phyloP scores from a whole-genome alignment of 108 stramenopile genomes.

The Mayamaea pseudoterrestris region DNA sequence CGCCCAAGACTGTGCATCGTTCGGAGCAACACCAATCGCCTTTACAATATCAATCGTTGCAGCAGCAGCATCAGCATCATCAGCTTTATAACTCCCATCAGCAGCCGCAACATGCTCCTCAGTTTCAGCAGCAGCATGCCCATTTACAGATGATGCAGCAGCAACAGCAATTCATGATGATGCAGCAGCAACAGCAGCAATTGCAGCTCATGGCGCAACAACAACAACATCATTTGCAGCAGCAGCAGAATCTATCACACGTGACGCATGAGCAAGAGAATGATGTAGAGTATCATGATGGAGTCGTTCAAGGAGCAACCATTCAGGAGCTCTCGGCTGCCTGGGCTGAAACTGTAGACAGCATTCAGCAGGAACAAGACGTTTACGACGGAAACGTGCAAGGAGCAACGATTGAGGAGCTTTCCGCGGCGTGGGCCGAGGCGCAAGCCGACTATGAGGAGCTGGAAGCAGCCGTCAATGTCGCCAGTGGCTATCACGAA shows the following conservation, averaged over 20 bases:
- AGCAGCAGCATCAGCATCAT: conserved; percentile 1
- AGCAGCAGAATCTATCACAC: conserved; percentile 12
- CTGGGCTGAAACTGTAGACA: conserved; percentile 71
- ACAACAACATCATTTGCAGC: conserved; percentile 22
- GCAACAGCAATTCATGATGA: conserved; percentile 33
- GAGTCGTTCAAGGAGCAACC: conserved; percentile 22
- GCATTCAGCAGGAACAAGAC: conserved; percentile 6
- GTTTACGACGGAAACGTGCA: conserved; percentile 20
- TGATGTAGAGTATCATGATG: conserved; percentile 3
- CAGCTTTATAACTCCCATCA: not conserved
- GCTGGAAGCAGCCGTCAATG: not conserved
- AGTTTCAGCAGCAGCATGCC: conserved; percentile 13
- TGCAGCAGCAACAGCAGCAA: conserved; percentile 46
- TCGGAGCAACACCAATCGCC: not conserved
- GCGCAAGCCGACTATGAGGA: conserved; percentile 55
- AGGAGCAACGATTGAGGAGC: conserved; percentile 53
- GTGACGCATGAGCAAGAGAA: not conserved
- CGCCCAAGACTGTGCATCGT: not conserved
- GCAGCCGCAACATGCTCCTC: conserved; percentile 8
- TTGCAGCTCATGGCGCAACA: conserved; percentile 13
- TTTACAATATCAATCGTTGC: not conserved
- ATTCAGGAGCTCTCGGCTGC: conserved; percentile 67
- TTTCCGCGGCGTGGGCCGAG: conserved; percentile 73
- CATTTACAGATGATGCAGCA: conserved; percentile 16
- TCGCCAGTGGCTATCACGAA: not conserved